Percentiles rank a stretch among this genome's conserved stretches.
phyloP scores from a whole-genome alignment of 176 grass and related monocot species.

The Alloteropsis semialata region DNA sequence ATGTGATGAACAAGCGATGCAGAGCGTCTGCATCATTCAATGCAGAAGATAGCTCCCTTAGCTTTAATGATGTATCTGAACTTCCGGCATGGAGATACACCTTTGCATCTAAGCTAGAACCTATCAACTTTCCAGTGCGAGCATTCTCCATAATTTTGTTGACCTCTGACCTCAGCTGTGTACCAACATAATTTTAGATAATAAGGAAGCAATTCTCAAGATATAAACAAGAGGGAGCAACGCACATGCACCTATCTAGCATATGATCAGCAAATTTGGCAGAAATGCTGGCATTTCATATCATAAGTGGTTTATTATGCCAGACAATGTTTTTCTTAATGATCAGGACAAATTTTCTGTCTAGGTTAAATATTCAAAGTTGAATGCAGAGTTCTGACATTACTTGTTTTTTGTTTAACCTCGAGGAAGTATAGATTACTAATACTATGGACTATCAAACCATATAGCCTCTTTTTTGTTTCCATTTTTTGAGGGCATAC shows the following conservation, averaged over 20 bases:
- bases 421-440: too few species aligned
- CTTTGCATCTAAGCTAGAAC: conserved; percentile 92
- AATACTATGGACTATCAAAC: neutral
- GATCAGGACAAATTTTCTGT: too few species aligned
- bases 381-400: neutral
- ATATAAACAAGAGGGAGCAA: too few species aligned
- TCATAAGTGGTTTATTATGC: conserved; percentile 1
- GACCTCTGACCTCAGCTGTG: conserved; percentile 96
- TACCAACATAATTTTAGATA: conserved; percentile 9
- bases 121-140: conserved; percentile 85
- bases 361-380: conserved; percentile 14
- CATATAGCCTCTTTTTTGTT: neutral
- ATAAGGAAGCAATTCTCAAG: neutral
- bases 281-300: conserved; percentile 13
- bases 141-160: conserved; percentile 98
- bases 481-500: neutral
- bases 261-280: neutral
- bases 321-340: neutral
- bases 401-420: neutral
- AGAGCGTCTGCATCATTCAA: conserved; percentile 86
- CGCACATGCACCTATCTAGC: too few species aligned
- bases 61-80: conserved; percentile 44
- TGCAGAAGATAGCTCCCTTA: conserved; percentile 64
- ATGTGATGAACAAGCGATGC: conserved; percentile 89
- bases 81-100: conserved; percentile 65